phyloP scores from a whole-genome alignment of 1,139 yeast species.

The Magnusiomyces fungicola region DNA sequence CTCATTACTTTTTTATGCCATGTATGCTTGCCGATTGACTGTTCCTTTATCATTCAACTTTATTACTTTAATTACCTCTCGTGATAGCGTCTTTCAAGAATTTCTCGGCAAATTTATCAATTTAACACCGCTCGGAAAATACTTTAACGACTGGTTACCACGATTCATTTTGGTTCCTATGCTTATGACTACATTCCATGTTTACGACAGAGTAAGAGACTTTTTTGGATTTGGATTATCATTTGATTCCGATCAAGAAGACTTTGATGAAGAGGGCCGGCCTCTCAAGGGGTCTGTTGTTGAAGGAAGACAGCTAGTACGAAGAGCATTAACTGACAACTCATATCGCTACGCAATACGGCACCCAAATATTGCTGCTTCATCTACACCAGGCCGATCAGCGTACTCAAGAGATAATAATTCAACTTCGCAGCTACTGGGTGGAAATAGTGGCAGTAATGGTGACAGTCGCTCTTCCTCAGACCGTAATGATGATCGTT shows the following conservation, averaged over 20 bases:
- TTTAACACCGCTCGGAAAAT: constrained; percentile 64
- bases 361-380: constrained; percentile 10
- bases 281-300: constrained; percentile 22
- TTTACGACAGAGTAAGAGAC: constrained; percentile 58
- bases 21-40: constrained; percentile 74
- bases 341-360: constrained; percentile 23
- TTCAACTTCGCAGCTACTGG: background rate
- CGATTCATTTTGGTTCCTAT: constrained; percentile 65
- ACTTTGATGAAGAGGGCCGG: constrained; percentile 14
- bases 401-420: background rate
- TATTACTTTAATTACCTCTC: constrained; percentile 52
- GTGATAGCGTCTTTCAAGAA: constrained; percentile 38
- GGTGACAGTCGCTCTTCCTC: too few relatives aligned
- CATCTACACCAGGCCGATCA: constrained; percentile 9
- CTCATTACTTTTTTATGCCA: constrained; percentile 67
- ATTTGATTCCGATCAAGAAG: constrained; percentile 42
- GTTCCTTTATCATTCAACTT: constrained; percentile 79
- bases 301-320: constrained; percentile 35
- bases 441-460: background rate
- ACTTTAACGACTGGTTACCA: constrained; percentile 69
- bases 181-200: constrained; percentile 52
- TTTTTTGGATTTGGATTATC: constrained; percentile 48
- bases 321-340: constrained; percentile 29
- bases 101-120: constrained; percentile 74
- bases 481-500: too few relatives aligned